Evolutionary conservation across 148 eudicot genomes (phyloP), one percentile per base, ranked within the genome.

Genomic region (Diospyros kaki): DNA sequence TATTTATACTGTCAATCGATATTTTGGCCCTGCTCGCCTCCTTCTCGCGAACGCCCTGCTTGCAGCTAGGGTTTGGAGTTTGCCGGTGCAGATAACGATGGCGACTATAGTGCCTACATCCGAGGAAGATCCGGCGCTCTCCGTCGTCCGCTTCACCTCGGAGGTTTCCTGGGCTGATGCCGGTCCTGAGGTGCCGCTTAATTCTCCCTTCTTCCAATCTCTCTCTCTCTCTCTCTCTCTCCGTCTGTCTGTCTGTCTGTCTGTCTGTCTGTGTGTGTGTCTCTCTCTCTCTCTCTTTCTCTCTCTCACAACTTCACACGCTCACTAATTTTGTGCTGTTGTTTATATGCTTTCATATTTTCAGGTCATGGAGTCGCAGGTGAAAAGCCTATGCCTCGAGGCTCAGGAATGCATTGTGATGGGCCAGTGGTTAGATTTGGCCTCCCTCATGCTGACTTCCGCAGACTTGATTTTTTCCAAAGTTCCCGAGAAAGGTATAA

Each of bases 81-180:
- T 2, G 64, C 17, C 52, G 63, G 65, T 42, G 72, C 65, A 15
- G 78, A 68, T 65, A 76, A 80, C 67, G 17, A 94, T 94, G 98
- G 89, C 97, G 79, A 90, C 97, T 1, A 79, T 92, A 0, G 92
- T 94, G n/a, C 98, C 96, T 0, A 90, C 97, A 6, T 89, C 97
- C 2, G 97, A 94, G 66, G 97, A 89, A 70, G 96, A 92, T 78
- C 96, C 93, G 3, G 84, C 81, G 4, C 96, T 94, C 76, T 77
- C 90, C 85, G 91, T 92, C 48, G 97, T 90, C 50, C 92, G 97
- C 9, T 94, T 90, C 78, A 86, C 91, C 46, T 87, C 97, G 43
- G 90, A 86, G 73, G 81, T 90, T 52, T 81, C 98, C 9, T 92
- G 97, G 96, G 96, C 96, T 58, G 98, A 94, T 68, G 98, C 97